Base-by-base conservation (phyloP, 805 yeast genomes). In the Saccharomycopsis sp. region DNA sequence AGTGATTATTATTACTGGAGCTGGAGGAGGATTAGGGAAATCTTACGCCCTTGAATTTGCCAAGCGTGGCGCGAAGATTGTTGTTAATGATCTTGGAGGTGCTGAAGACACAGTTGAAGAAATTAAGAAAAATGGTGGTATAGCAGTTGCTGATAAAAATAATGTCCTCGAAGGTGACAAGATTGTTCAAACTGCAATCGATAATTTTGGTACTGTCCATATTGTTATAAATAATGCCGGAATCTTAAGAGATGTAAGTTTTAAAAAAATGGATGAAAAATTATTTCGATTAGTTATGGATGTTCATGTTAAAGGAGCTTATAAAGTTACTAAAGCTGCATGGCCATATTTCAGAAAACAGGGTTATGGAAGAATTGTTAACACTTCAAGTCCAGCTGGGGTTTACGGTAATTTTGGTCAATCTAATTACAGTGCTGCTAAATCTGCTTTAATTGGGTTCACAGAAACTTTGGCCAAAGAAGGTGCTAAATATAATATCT, bases 331-430 rank as follows among this genome's bases (percentile, higher is more conserved):
- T 37, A 74, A 75, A 55, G 89, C 95, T 19, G 96, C 96, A 32
- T 90, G 97, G 97, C 88, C 90, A 6, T 72, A 83, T 60, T 77
- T 90, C 70, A 78, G 77, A 60, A 66, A 84, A 53, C 97, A 93
- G 64, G 76, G 77, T 50, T 90, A 71, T 59, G 98, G 98, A 53
- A 75, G 97, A 56, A 74, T 90, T 55, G 66, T 90, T 56, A 89
- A 87, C 73, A 89, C 97, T n/a, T 79, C 95, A 22, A 88, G 96
- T 3, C 96, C 97, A 3, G 97, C 97, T 28, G 98, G 98, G 19
- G 72, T 90, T 53, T 90, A 83, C 62, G 98, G 98, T 51, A 88
- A 88, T 67, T 90, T 89, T 66, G 98, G 98, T 40, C 98, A 90
- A 67, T 78, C 95, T 33, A 90, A 90, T 67, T 90, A 90, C 66